phyloP scores from a whole-genome alignment of 2,329 filamentous ascomycete species.

The Raffaelea ambrosiae region DNA sequence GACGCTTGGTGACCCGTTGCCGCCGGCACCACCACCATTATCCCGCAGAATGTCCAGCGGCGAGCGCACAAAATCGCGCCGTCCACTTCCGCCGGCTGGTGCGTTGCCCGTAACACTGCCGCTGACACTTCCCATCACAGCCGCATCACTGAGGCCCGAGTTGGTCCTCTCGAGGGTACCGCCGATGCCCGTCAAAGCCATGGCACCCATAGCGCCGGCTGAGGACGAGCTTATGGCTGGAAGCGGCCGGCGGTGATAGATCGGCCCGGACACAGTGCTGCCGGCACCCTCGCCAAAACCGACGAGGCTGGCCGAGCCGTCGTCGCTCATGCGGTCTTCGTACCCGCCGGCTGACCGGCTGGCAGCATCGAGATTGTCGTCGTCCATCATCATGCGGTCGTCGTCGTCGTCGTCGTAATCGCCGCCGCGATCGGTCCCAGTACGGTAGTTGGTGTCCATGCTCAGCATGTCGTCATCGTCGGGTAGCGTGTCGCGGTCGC shows the following conservation, averaged over 20 bases:
- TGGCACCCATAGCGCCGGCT: constrained; percentile 14
- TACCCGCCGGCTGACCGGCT: constrained; percentile 40
- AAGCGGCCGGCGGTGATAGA: constrained; percentile 47
- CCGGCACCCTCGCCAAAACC: constrained; percentile 89
- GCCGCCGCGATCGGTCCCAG: constrained; percentile 21
- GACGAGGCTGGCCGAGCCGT: constrained; percentile 74
- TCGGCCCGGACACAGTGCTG: constrained; percentile 73
- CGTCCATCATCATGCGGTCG: constrained; percentile 35
- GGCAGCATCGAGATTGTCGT: constrained; percentile 39
- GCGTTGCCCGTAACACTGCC: constrained; percentile 4
- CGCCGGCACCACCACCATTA: too few species aligned
- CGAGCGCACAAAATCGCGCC: constrained; percentile 3
- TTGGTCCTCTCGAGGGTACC: constrained; percentile 36
- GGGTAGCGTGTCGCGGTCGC: constrained; percentile 22
- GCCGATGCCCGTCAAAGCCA: background rate
- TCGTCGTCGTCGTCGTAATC: constrained; percentile 12
- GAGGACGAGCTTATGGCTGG: constrained; percentile 25
- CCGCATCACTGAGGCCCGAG: constrained; percentile 42
- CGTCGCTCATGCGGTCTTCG: constrained; percentile 74
- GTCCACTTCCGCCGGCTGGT: background rate
- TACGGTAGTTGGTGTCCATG: constrained; percentile 50
- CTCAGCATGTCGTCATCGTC: constrained; percentile 46
- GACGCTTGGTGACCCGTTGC: constrained; percentile 16
- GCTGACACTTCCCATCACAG: constrained; percentile 18
- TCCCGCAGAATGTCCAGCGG: constrained; percentile 4